Percentiles rank a stretch among this genome's conserved stretches.
These are phyloP conservation scores for Ephemerocybe angulata DNA, from an alignment of 768 basidiomycete genomes.

Conservation along the genomic window DNA sequence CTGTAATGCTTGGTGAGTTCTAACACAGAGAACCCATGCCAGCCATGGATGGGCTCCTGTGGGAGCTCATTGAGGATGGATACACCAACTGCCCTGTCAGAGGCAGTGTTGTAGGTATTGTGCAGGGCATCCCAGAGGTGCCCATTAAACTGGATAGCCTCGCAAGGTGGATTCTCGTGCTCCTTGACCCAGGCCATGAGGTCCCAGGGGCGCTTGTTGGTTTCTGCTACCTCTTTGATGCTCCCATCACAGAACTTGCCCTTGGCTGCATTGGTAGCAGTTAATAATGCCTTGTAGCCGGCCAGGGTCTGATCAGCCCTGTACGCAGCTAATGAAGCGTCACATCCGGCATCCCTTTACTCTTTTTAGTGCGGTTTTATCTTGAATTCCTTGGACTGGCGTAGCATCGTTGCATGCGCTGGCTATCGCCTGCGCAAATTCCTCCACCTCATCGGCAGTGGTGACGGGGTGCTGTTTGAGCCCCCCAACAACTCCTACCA, in stretches of 20 bases:
- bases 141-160: conserved; percentile 10
- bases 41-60: neutral
- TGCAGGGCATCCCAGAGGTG: conserved; percentile 10
- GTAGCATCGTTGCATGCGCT: no score
- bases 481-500: no score
- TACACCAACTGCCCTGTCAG: neutral
- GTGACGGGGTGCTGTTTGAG: no score
- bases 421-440: no score
- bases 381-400: no score
- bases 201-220: conserved; percentile 17
- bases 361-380: no score
- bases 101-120: conserved; percentile 3
- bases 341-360: no score
- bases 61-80: neutral
- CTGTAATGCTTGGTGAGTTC: neutral
- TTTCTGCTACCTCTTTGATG: conserved; percentile 9
- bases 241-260: conserved; percentile 14
- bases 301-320: no score
- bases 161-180: conserved; percentile 8
- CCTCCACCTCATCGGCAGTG: no score
- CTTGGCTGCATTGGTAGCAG: conserved; percentile 4
- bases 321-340: no score
- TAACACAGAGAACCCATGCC: neutral
- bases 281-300: no score
- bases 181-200: conserved; percentile 18